Conservation (phyloP, 768 basidiomycete genomes). For the Galerina sulciceps region DNA sequence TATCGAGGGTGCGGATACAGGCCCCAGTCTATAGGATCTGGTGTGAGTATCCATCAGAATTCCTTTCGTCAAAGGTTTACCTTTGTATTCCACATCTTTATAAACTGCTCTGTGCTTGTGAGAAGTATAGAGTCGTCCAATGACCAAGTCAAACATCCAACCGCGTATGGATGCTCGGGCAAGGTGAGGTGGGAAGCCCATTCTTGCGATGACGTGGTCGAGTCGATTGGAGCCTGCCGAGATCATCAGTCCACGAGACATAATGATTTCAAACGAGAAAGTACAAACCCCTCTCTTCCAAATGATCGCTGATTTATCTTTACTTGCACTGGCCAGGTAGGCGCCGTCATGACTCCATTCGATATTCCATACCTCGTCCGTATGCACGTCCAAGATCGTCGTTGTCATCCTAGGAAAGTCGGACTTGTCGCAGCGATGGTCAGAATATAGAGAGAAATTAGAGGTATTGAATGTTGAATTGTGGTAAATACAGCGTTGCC, state of each 20-base stretch:
- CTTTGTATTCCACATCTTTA: constrained; percentile 91
- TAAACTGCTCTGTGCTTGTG: constrained; percentile 77
- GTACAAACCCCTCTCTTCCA: constrained; percentile 81
- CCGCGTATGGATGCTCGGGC: constrained; percentile 76
- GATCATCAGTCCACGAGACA: constrained; percentile 14
- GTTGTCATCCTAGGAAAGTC: constrained; percentile 88
- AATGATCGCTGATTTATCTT: constrained; percentile 86
- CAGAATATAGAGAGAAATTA: constrained; percentile 72
- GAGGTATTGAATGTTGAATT: constrained; percentile 38
- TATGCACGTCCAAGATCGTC: constrained; percentile 82
- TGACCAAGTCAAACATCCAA: constrained; percentile 92
- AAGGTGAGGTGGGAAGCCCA: constrained; percentile 65
- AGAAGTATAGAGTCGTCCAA: constrained; percentile 84
- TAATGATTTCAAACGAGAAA: constrained; percentile 5
- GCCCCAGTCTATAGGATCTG: constrained; percentile 64
- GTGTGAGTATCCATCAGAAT: constrained; percentile 13
- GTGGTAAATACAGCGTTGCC: constrained; percentile 85
- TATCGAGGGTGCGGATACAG: constrained; percentile 65
- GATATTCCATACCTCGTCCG: constrained; percentile 94
- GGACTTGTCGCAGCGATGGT: constrained; percentile 81
- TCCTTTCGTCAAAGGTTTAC: constrained; percentile 41
- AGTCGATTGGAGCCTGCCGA: constrained; percentile 42
- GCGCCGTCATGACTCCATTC: constrained; percentile 93
- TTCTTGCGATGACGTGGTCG: constrained; percentile 53
- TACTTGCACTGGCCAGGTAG: constrained; percentile 86